Evolutionary conservation across 2,329 filamentous ascomycete species (phyloP), one percentile per base, ranked within the genome.

Genomic region (Fusarium virguliforme): DNA sequence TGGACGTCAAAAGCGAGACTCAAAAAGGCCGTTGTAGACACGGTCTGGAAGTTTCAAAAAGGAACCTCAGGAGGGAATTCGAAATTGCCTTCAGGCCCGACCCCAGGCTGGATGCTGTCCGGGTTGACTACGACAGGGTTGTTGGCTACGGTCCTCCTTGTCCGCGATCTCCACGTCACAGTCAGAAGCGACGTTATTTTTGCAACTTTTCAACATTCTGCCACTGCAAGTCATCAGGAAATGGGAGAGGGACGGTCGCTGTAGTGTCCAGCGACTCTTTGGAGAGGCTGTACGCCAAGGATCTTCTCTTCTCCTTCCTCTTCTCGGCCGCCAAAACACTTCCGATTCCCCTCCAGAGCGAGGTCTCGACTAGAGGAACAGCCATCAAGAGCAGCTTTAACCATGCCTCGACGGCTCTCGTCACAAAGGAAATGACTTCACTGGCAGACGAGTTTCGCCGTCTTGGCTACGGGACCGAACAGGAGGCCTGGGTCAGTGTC

Each of bases 301-400:
- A 64, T 18, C 50, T 64, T 2, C 57, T 64, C 15, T 64, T 56
- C 22, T 48, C 56, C 1, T 60, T 64, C 32, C 43, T 64, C 32
- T 24, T 40, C 18, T 60, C 62, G 12, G 40, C 50, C 2, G 62
- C 55, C 0, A 56, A 50, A 15, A 41, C 56, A 4, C 12, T 26
- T 1, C 12, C 13, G n/a, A 24, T 2, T 4, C 10, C 37, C 2
- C 30, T 60, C 1, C 6, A 10, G 3, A 8, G 12, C 2, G 3
- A 38, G 7, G 8, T 15, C 4, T 4, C 24, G 13, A 24, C 13
- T 2, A 32, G 10, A 35, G 2, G 4, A 8, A 6, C 24, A 3
- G 8, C 24, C 10, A 3, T 26, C 2, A 3, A 4, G 8, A 32
- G 4, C 34, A n/a, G 3, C 2, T 2, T 4, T 13, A 15, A 18